These are phyloP conservation scores for Neocucurbitaria cava DNA, from an alignment of 2,329 filamentous ascomycete species.

Conservation along the genomic window DNA sequence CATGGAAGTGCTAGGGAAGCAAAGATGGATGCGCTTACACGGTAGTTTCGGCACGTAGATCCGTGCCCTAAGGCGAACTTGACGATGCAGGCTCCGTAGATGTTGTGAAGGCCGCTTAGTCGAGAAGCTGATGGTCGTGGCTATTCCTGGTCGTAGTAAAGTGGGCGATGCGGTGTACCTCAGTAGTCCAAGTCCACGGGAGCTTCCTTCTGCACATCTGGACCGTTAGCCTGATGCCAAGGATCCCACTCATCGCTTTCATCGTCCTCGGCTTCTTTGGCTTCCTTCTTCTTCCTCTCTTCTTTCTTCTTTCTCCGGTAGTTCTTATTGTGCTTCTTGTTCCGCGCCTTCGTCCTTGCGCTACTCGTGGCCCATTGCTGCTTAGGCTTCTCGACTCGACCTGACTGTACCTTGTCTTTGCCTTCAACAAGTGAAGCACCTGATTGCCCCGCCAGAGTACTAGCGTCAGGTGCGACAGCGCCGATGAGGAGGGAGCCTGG, in stretches of 20 bases:
- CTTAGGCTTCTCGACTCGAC: constrained; percentile 24
- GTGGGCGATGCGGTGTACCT: constrained; percentile 5
- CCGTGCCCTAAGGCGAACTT: not conserved
- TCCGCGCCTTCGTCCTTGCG: constrained; percentile 31
- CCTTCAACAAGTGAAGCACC: constrained; percentile 1
- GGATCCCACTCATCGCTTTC: constrained; percentile 52
- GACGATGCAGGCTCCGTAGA: not conserved
- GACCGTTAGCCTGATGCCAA: constrained; percentile 53
- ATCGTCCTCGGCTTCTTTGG: constrained; percentile 32
- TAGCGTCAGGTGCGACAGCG: not conserved
- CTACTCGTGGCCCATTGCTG: constrained; percentile 40
- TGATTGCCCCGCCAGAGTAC: not conserved
- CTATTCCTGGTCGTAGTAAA: not conserved
- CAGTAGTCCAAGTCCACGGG: constrained; percentile 58
- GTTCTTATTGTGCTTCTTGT: constrained; percentile 31
- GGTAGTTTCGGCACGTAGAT: not conserved
- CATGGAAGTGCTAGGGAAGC: constrained; percentile 6
- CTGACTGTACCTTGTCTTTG: constrained; percentile 18
- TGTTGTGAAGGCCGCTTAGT: not conserved
- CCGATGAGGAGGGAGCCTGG: not conserved
- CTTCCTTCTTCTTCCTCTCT: constrained; percentile 21
- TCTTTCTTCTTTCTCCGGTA: constrained; percentile 35
- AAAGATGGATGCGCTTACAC: constrained; percentile 12
- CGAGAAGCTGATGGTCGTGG: not conserved
- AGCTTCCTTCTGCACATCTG: constrained; percentile 51